Conservation (phyloP, 345 rosid genomes). For the Lumnitzera racemosa region DNA sequence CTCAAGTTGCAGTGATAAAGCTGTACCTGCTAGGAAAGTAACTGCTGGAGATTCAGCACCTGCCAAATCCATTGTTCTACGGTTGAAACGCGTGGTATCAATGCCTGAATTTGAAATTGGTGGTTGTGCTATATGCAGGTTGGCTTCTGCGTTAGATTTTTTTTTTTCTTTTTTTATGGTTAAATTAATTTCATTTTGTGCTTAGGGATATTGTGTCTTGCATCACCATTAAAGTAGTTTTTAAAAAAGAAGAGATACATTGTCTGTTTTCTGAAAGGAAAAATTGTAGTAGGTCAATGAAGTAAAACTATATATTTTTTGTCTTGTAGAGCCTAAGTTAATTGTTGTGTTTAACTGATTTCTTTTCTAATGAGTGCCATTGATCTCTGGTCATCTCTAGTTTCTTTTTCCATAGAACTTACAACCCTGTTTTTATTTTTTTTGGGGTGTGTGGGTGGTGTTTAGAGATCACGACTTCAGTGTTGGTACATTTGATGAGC, state of each 20-base stretch:
- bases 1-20: slow-evolving; percentile 55
- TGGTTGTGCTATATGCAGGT: slow-evolving; percentile 97
- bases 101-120: slow-evolving; percentile 77
- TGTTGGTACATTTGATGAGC: slow-evolving; percentile 56
- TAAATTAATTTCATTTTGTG: not conserved
- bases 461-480: slow-evolving; percentile 77
- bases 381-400: too few species aligned
- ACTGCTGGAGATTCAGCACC: slow-evolving; percentile 27
- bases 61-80: slow-evolving; percentile 46
- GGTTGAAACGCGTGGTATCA: slow-evolving; percentile 59
- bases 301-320: too few species aligned
- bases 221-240: not conserved
- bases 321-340: too few species aligned
- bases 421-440: slow-evolving; percentile 1
- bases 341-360: too few species aligned
- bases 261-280: not conserved
- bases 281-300: too few species aligned
- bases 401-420: too few species aligned
- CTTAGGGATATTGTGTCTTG: not conserved
- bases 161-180: not conserved
- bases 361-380: too few species aligned
- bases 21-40: slow-evolving; percentile 31
- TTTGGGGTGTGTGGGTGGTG: slow-evolving; percentile 1
- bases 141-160: slow-evolving; percentile 9
- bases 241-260: not conserved